Evolutionary conservation across 2,329 filamentous ascomycete genomes (phyloP).

Genomic region (Graphilbum fragrans): DNA sequence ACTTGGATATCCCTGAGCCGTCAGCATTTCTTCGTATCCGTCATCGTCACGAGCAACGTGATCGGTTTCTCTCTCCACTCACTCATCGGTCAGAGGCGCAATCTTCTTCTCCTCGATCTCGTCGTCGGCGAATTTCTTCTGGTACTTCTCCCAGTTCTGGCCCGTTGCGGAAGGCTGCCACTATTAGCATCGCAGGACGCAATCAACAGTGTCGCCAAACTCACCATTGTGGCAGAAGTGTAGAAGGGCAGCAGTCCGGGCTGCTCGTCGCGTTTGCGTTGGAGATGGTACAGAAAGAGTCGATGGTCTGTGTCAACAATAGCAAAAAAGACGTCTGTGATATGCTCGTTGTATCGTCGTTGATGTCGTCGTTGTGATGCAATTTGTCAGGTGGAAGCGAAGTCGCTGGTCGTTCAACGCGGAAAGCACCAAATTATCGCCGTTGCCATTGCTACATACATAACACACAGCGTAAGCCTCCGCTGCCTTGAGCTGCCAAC

Average conservation of each 20-base stretch:
- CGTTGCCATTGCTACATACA: too few species aligned
- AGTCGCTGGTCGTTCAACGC: too few species aligned
- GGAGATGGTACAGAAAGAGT: not conserved
- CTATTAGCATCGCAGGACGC: not conserved
- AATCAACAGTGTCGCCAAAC: too few species aligned
- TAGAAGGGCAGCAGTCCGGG: too few species aligned
- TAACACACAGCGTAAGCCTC: constrained; percentile 9
- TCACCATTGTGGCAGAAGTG: not conserved
- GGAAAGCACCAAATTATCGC: too few species aligned
- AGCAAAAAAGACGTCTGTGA: not conserved
- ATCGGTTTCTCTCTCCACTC: constrained; percentile 25
- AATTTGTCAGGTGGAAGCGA: too few species aligned
- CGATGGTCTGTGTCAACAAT: too few species aligned
- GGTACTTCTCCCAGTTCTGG: constrained; percentile 95
- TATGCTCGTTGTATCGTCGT: not conserved
- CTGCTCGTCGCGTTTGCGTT: too few species aligned
- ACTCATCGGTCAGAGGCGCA: constrained; percentile 93
- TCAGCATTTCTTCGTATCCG: constrained; percentile 10
- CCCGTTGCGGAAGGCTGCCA: constrained; percentile 86
- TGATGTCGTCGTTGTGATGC: not conserved
- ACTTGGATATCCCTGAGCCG: constrained; percentile 85
- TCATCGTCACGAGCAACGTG: not conserved
- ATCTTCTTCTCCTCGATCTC: constrained; percentile 99
- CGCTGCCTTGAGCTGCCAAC: constrained; percentile 11
- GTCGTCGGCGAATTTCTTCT: constrained; percentile 93